phyloP scores from a whole-genome alignment of 305 asterid species.

The Fraxinus ornus region DNA sequence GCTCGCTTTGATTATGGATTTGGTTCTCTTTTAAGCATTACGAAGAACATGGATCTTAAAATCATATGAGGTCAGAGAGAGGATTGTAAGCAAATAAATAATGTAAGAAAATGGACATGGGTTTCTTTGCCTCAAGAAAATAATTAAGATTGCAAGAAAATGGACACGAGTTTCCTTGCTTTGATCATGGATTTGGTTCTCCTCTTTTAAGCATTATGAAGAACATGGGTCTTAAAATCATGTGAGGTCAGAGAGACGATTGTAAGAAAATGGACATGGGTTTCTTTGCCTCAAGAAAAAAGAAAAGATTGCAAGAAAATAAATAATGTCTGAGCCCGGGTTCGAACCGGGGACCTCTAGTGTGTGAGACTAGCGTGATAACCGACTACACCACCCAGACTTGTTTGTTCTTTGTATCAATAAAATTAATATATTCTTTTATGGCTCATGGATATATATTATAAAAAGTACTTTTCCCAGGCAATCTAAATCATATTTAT shows the following conservation, averaged over 20 bases:
- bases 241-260: neutral
- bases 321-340: constrained; percentile 89
- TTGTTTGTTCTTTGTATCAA: neutral
- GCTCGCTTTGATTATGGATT: neutral
- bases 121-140: neutral
- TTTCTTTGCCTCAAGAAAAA: neutral
- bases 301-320: neutral
- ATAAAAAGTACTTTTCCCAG: too few species aligned
- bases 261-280: neutral
- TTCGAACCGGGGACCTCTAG: constrained; percentile 99
- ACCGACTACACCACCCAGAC: constrained; percentile 99
- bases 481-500: neutral
- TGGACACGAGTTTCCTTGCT: too few species aligned
- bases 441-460: too few species aligned
- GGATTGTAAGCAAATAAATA: neutral
- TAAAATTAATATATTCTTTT: too few species aligned
- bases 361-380: constrained; percentile 99
- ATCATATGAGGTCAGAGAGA: neutral
- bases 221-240: neutral
- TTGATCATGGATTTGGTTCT: neutral
- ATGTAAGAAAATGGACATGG: neutral
- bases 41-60: neutral
- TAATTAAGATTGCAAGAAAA: neutral
- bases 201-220: neutral
- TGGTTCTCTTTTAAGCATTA: neutral